Evolutionary conservation across 2,329 filamentous ascomycete genomes (phyloP).

Genomic region (Didymella pinodella): DNA sequence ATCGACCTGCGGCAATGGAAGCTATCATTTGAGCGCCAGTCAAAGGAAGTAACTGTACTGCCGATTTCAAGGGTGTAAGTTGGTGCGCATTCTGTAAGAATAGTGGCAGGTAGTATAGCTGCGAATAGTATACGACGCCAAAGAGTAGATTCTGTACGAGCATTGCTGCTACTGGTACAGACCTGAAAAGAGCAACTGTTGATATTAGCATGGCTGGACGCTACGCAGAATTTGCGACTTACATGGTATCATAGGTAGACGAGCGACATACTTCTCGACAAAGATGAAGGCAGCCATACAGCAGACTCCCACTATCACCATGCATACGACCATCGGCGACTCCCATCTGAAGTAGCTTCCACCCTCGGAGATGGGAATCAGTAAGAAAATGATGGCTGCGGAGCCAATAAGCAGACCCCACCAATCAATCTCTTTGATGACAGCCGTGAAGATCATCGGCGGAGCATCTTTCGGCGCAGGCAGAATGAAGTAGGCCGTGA

Average conservation of each 20-base stretch:
- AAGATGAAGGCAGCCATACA: not conserved
- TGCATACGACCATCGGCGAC: slow-evolving; percentile 50
- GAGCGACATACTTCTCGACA: not conserved
- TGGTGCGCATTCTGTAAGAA: slow-evolving; percentile 67
- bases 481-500: not conserved
- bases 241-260: slow-evolving; percentile 58
- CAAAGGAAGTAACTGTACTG: slow-evolving; percentile 58
- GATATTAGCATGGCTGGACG: slow-evolving; percentile 2
- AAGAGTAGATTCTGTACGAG: slow-evolving; percentile 67
- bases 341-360: slow-evolving; percentile 65
- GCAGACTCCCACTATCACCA: not conserved
- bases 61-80: slow-evolving; percentile 58
- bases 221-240: slow-evolving; percentile 22
- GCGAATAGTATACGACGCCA: slow-evolving; percentile 66
- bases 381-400: slow-evolving; percentile 64
- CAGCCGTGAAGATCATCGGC: slow-evolving; percentile 41
- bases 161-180: slow-evolving; percentile 62
- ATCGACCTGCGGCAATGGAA: slow-evolving; percentile 63
- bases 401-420: slow-evolving; percentile 64
- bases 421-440: slow-evolving; percentile 60
- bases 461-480: slow-evolving; percentile 51
- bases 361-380: slow-evolving; percentile 70
- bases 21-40: slow-evolving; percentile 36
- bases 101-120: slow-evolving; percentile 68
- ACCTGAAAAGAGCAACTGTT: slow-evolving; percentile 62